A percentile compares a stretch with the other conserved stretches of the same genome.
phyloP scores from a whole-genome alignment of 495 filamentous ascomycete genomes.

The Letharia columbiana region DNA sequence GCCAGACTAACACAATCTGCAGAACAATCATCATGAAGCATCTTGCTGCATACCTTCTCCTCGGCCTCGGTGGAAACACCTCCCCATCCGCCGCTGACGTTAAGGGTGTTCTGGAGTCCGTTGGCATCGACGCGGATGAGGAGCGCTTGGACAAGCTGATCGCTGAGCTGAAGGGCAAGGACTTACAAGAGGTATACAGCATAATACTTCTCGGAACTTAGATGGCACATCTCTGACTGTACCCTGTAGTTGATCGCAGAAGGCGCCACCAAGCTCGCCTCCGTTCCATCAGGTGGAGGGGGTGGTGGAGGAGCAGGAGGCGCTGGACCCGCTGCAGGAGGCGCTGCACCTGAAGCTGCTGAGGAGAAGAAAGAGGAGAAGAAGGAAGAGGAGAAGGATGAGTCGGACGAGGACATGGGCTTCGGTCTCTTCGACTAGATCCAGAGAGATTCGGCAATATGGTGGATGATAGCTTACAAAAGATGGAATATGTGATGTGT shows the following conservation, averaged over 20 bases:
- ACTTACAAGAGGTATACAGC: constrained; percentile 76
- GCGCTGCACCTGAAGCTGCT: constrained; percentile 56
- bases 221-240: constrained; percentile 7
- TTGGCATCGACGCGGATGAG: constrained; percentile 89
- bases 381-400: constrained; percentile 66
- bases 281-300: constrained; percentile 89
- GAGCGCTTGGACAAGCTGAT: constrained; percentile 81
- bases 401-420: constrained; percentile 99
- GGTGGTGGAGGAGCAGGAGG: constrained; percentile 56
- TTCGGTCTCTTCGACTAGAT: constrained; percentile 98
- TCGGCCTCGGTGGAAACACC: constrained; percentile 86
- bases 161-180: constrained; percentile 92
- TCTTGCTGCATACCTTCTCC: constrained; percentile 97
- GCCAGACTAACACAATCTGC: constrained; percentile 10
- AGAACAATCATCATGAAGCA: constrained; percentile 87
- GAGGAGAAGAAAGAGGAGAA: constrained; percentile 71
- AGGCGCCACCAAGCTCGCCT: constrained; percentile 89
- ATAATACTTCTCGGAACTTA: background rate
- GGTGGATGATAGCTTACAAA: constrained; percentile 1
- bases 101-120: constrained; percentile 83
- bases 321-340: constrained; percentile 54
- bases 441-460: background rate
- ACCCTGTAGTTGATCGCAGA: constrained; percentile 74
- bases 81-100: constrained; percentile 79
- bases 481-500: background rate